Conservation (phyloP, 805 yeast genomes). For the Cyberlindnera amylophila region DNA sequence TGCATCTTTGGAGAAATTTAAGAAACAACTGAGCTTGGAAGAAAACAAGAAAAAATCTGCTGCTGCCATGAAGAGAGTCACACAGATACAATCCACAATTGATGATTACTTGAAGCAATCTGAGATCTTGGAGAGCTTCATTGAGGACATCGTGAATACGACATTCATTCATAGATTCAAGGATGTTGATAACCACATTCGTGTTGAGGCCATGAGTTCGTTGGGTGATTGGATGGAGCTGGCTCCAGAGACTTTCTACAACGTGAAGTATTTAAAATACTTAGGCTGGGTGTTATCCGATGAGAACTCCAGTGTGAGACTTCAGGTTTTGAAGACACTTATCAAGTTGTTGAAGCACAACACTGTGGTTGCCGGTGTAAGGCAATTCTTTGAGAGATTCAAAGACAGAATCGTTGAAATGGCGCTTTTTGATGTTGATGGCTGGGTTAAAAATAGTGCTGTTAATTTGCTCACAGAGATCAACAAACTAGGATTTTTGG, state of each 20-base stretch:
- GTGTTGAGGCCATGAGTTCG: conserved; percentile 62
- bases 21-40: conserved; percentile 35
- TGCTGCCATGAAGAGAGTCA: conserved; percentile 39
- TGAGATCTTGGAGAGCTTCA: conserved; percentile 48
- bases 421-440: conserved; percentile 51
- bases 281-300: conserved; percentile 88
- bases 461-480: conserved; percentile 53
- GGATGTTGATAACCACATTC: conserved; percentile 68
- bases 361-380: conserved; percentile 54
- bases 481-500: conserved; percentile 57
- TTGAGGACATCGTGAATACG: conserved; percentile 62
- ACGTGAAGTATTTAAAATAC: conserved; percentile 66
- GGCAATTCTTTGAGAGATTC: conserved; percentile 77
- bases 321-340: conserved; percentile 58
- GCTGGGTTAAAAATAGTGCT: conserved; percentile 48
- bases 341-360: conserved; percentile 43
- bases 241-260: conserved; percentile 68
- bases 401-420: conserved; percentile 63
- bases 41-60: conserved; percentile 32
- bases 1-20: conserved; percentile 35
- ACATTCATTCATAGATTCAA: conserved; percentile 75
- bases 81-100: conserved; percentile 42
- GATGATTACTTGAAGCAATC: conserved; percentile 44
- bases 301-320: conserved; percentile 52
- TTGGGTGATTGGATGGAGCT: conserved; percentile 70